phyloP scores from a whole-genome alignment of 768 basidiomycete genomes.

The Hygrocybe punicea region DNA sequence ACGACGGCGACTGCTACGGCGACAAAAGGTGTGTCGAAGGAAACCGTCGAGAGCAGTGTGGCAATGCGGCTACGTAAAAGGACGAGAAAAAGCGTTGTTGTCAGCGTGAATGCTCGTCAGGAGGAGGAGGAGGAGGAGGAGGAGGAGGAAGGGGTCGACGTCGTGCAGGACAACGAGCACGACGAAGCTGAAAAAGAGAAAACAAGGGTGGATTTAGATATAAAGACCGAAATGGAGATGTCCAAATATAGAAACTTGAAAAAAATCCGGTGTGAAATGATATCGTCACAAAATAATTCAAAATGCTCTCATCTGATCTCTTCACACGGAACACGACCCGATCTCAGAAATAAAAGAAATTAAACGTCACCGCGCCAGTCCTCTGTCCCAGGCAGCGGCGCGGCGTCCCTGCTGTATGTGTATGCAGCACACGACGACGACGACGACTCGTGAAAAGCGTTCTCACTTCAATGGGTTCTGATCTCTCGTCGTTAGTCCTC shows the following conservation, averaged over 20 bases:
- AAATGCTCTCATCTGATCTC: background rate
- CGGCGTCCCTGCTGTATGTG: too few species aligned
- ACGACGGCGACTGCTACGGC: slow-evolving; percentile 7
- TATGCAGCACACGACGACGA: background rate
- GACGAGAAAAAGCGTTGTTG: slow-evolving; percentile 31
- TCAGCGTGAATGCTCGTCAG: slow-evolving; percentile 48
- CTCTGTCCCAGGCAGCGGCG: background rate
- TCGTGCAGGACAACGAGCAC: slow-evolving; percentile 42
- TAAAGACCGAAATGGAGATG: slow-evolving; percentile 23
- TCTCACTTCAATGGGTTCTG: background rate
- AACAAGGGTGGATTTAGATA: slow-evolving; percentile 15
- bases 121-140: slow-evolving; percentile 20
- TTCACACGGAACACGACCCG: background rate
- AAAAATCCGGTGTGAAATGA: slow-evolving; percentile 11
- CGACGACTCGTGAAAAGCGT: too few species aligned
- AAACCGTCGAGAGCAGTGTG: slow-evolving; percentile 5
- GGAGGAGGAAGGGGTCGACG: slow-evolving; percentile 30
- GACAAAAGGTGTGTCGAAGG: slow-evolving; percentile 10
- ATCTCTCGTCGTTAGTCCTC: background rate
- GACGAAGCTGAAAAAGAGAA: slow-evolving; percentile 30
- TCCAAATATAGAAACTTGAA: slow-evolving; percentile 29
- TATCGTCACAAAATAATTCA: background rate
- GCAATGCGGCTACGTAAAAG: slow-evolving; percentile 24
- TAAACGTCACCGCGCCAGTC: background rate
- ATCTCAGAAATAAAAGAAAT: slow-evolving; percentile 1